Evolutionary conservation across 1,284 basidiomycete species (phyloP), one percentile per base, ranked within the genome.

Genomic region (Austropuccinia psidii): DNA sequence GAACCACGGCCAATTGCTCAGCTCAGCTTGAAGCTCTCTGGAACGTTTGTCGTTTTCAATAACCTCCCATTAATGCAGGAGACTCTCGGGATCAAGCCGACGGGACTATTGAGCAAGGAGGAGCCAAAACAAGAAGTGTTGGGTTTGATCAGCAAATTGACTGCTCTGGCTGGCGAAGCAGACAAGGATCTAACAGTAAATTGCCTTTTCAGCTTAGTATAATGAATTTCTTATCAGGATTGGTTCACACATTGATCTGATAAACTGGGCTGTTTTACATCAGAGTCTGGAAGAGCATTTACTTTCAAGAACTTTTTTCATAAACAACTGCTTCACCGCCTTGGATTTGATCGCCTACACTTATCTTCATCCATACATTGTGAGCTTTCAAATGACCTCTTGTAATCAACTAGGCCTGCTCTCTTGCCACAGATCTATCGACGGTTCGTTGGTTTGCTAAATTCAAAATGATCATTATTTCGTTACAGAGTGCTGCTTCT

Each of bases 361-460:
- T 24, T 21, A 52, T 31, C 37, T 62, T 37, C 68, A 72, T 62
- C 54, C 57, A 31, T 62, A 72, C 49, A 72, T 72, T 37, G 69
- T 60, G 11, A 52, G 69, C 35, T 29, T 55, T 49, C 41, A 27
- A 19, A 24, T 31, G 13, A 19, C n/a, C n/a, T n/a, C 24, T 33
- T 21, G 11, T 1, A 33, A 47, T n/a, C n/a, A n/a, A n/a, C n/a
- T n/a, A n/a, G n/a, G n/a, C n/a, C n/a, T n/a, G n/a, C n/a, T n/a
- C n/a, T n/a, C n/a, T n/a, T n/a, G n/a, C n/a, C n/a, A n/a, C n/a
- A n/a, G n/a, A n/a, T n/a, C n/a, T n/a, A 50, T 24, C 8, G 17
- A 19, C 27, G 27, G 47, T 17, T 65, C 33, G 2, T 50, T 2
- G 43, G 13, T 45, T 19, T 17, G 15, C 47, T 3, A 27, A 43